A percentile compares a stretch with the other conserved stretches of the same genome.
Conservation (phyloP, 2,329 filamentous ascomycete genomes). For the Apiospora pterosperma region DNA sequence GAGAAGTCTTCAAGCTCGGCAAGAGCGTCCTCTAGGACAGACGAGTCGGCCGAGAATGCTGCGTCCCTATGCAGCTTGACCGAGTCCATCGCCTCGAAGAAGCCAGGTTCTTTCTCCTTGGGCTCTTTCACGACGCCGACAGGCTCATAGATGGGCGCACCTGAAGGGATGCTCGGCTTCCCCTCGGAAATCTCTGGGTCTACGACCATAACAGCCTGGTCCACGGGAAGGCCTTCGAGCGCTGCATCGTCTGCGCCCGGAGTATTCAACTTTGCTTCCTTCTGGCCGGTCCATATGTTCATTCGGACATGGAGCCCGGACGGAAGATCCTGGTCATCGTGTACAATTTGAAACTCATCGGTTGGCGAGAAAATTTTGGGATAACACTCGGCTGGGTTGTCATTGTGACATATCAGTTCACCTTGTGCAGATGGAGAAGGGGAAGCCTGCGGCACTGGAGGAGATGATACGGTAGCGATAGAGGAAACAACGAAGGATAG, state of each 20-base stretch:
- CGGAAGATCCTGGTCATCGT: constrained; percentile 63
- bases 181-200: constrained; percentile 39
- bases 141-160: constrained; percentile 55
- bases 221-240: constrained; percentile 48
- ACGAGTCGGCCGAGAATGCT: constrained; percentile 17
- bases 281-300: constrained; percentile 60
- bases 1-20: constrained; percentile 59
- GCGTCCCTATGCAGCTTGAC: constrained; percentile 40
- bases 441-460: constrained; percentile 25
- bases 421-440: constrained; percentile 34
- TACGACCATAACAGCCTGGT: constrained; percentile 51
- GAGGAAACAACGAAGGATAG: constrained; percentile 16
- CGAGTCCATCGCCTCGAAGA: constrained; percentile 44
- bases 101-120: constrained; percentile 33
- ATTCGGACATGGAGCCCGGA: constrained; percentile 63
- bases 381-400: constrained; percentile 60
- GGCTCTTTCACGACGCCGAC: constrained; percentile 57
- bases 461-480: constrained; percentile 21
- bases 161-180: constrained; percentile 36
- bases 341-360: constrained; percentile 60
- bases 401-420: constrained; percentile 64
- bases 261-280: constrained; percentile 64
- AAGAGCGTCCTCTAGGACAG: constrained; percentile 46
- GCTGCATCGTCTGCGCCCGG: constrained; percentile 46
- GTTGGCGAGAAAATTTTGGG: constrained; percentile 62